Evolutionary conservation across 1,284 basidiomycete genomes (phyloP).

Genomic region (Cerioporus squamosus): DNA sequence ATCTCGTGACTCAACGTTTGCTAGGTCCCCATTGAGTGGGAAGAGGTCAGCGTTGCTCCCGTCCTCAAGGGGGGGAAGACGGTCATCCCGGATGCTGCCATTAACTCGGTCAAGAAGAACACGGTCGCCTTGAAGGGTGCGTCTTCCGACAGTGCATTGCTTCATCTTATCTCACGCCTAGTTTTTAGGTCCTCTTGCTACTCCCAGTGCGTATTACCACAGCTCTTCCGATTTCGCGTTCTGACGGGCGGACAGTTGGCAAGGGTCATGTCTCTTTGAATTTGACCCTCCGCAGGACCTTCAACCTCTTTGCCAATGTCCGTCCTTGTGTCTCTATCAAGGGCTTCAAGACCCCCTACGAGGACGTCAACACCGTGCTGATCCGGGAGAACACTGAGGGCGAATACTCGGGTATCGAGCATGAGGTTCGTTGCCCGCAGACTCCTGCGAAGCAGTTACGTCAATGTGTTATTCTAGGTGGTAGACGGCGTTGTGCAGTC

Average conservation of each 20-base stretch:
- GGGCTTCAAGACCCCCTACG: slow-evolving; percentile 98
- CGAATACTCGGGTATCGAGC: slow-evolving; percentile 99
- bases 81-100: slow-evolving; percentile 92
- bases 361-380: slow-evolving; percentile 97
- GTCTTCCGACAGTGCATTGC: slow-evolving; percentile 26
- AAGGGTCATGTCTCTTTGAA: slow-evolving; percentile 99
- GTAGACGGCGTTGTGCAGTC: slow-evolving; percentile 99
- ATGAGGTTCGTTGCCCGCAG: slow-evolving; percentile 64
- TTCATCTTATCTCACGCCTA: background rate
- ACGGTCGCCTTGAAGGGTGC: slow-evolving; percentile 96
- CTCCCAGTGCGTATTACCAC: slow-evolving; percentile 75
- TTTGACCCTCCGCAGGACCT: slow-evolving; percentile 94
- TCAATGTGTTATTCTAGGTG: slow-evolving; percentile 50
- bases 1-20: background rate
- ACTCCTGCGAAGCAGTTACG: background rate
- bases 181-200: slow-evolving; percentile 82
- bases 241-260: slow-evolving; percentile 68
- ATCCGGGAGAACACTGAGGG: slow-evolving; percentile 99
- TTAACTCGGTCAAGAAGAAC: slow-evolving; percentile 94
- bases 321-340: slow-evolving; percentile 95
- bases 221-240: slow-evolving; percentile 2
- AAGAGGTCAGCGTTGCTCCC: slow-evolving; percentile 97
- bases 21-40: slow-evolving; percentile 97
- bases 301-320: slow-evolving; percentile 98
- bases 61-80: slow-evolving; percentile 96